Conservation (phyloP, 2,329 filamentous ascomycete genomes). For the Monilinia vaccinii-corymbosi region DNA sequence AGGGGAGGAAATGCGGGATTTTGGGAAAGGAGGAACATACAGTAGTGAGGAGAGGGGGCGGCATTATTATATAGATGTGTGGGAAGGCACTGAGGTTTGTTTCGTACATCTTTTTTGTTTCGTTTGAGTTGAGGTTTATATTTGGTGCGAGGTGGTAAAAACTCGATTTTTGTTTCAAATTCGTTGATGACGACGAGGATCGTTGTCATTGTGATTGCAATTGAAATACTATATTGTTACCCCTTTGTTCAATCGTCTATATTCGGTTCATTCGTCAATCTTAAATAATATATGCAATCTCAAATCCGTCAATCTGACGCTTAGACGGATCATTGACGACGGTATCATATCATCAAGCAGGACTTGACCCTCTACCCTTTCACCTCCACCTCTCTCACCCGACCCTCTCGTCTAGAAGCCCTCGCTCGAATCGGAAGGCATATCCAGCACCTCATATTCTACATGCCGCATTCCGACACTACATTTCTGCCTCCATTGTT, state of each 20-base stretch:
- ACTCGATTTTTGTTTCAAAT: background rate
- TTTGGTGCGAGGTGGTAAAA: background rate
- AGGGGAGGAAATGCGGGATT: background rate
- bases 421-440: conserved; percentile 70
- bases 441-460: conserved; percentile 70
- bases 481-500: conserved; percentile 81
- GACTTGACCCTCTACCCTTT: conserved; percentile 34
- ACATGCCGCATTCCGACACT: conserved; percentile 64
- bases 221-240: background rate
- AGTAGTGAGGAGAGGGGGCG: background rate
- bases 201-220: background rate
- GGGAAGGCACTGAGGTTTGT: conserved; percentile 3
- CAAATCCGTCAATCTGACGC: background rate
- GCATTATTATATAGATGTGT: background rate
- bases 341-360: background rate
- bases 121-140: background rate
- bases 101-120: background rate
- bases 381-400: conserved; percentile 66
- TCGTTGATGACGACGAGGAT: background rate
- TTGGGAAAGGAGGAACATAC: background rate
- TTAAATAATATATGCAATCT: background rate
- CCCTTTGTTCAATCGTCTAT: background rate
- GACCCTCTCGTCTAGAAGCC: conserved; percentile 61
- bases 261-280: background rate
- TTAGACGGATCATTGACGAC: background rate